phyloP scores from a whole-genome alignment of 306 rosid genomes.

The Quercus mongolica region DNA sequence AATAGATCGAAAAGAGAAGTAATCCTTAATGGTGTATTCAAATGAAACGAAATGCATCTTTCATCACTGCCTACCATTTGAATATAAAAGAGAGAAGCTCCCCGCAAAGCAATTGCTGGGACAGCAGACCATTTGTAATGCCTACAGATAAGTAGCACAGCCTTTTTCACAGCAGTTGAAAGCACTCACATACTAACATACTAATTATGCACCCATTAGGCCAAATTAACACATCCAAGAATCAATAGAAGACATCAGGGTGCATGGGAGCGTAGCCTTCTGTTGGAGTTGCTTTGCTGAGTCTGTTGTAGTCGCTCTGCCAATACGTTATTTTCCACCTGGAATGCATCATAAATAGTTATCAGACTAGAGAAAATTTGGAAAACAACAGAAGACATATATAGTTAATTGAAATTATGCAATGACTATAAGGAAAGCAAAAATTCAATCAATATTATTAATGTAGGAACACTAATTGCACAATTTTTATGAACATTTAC shows the following conservation, averaged over 20 bases:
- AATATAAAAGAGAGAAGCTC: not conserved
- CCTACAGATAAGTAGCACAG: not conserved
- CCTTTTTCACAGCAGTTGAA: not conserved
- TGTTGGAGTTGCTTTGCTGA: constrained; percentile 72
- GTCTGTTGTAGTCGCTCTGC: constrained; percentile 65
- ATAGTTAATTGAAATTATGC: not conserved
- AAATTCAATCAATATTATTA: not conserved
- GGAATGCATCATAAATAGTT: not conserved
- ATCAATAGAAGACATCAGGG: no score
- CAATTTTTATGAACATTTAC: not conserved
- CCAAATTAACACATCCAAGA: no score
- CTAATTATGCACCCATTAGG: no score
- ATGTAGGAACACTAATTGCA: not conserved
- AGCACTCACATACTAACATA: no score
- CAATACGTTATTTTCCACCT: constrained; percentile 80
- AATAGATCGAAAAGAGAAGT: no score
- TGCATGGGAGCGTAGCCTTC: constrained; percentile 31
- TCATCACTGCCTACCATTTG: no score
- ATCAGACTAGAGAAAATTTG: not conserved
- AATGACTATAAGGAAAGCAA: not conserved
- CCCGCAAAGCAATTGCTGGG: not conserved
- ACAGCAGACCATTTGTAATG: not conserved
- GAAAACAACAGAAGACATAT: not conserved
- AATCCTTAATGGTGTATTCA: not conserved
- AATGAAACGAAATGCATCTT: not conserved